phyloP scores from a whole-genome alignment of 2,329 filamentous ascomycete species.

The Mycocentrospora acerina region DNA sequence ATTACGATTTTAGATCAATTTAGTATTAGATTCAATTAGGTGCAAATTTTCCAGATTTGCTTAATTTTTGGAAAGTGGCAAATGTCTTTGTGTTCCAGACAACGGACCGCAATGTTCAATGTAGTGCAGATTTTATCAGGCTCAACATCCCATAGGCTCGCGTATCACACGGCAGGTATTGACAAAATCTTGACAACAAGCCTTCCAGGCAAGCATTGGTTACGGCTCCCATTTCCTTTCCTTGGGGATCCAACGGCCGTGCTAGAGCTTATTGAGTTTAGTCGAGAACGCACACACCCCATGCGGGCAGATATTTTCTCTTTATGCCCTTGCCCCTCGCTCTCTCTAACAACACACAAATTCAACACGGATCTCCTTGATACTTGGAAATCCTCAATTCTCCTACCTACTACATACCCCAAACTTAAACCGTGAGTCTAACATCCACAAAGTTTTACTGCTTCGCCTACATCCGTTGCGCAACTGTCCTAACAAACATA shows the following conservation, averaged over 20 bases:
- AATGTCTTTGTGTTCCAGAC: too few relatives aligned
- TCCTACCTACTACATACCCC: slow-evolving; percentile 21
- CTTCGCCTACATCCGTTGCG: slow-evolving; percentile 6
- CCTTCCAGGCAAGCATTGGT: too few relatives aligned
- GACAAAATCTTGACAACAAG: too few relatives aligned
- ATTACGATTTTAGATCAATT: too few relatives aligned
- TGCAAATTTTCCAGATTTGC: too few relatives aligned
- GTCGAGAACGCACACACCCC: slow-evolving; percentile 10
- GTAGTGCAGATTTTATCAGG: too few relatives aligned
- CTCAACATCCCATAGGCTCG: too few relatives aligned
- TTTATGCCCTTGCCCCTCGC: slow-evolving; percentile 19
- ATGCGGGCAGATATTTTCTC: slow-evolving; percentile 24
- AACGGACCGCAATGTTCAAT: too few relatives aligned
- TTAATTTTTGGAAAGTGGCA: too few relatives aligned
- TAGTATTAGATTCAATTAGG: too few relatives aligned
- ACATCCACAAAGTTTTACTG: slow-evolving; percentile 3
- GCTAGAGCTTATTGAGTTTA: slow-evolving; percentile 15
- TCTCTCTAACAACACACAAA: slow-evolving; percentile 14
- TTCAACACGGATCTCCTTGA: slow-evolving; percentile 11
- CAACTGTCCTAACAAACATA: slow-evolving; percentile 16
- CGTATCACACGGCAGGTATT: too few relatives aligned
- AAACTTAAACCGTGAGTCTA: slow-evolving; percentile 28
- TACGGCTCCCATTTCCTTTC: too few relatives aligned
- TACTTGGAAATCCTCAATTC: slow-evolving; percentile 11
- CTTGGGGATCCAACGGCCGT: slow-evolving; percentile 1